These are phyloP conservation scores for Phlyctochytrium planicorne DNA, from an alignment of 192 early-diverging fungal species.

Conservation along the genomic window DNA sequence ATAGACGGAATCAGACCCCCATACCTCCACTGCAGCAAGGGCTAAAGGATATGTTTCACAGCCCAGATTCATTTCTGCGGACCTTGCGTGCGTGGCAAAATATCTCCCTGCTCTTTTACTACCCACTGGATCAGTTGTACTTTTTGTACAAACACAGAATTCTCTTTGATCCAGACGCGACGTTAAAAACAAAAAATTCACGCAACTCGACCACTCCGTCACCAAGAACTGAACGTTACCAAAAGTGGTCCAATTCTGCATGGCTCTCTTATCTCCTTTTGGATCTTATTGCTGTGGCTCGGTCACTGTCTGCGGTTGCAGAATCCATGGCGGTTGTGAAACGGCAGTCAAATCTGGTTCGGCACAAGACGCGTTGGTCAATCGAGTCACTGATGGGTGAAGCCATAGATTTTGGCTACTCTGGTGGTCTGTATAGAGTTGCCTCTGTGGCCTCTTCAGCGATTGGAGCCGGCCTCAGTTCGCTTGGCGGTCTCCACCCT, in stretches of 20 bases:
- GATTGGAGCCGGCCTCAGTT: neutral
- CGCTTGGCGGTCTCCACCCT: neutral
- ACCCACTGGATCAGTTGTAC: neutral
- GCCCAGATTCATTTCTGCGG: neutral
- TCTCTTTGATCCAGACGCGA: neutral
- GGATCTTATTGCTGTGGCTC: neutral
- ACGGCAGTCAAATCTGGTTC: neutral
- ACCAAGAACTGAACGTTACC: neutral
- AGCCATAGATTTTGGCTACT: neutral
- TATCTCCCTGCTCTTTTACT: slow-evolving; percentile 3
- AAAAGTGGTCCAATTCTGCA: neutral
- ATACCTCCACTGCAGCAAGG: neutral
- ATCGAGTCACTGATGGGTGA: neutral
- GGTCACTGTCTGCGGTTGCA: neutral
- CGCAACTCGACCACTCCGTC: neutral
- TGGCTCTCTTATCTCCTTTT: neutral
- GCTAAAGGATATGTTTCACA: neutral
- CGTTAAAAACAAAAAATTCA: neutral
- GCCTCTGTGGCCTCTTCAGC: neutral
- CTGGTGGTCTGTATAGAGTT: neutral
- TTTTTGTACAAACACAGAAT: neutral
- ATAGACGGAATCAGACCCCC: neutral
- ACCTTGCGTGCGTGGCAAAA: neutral
- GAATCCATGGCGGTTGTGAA: neutral
- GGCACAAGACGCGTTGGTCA: neutral